Base-by-base conservation (phyloP, 148 eudicot species). In the Oxyria digyna region DNA sequence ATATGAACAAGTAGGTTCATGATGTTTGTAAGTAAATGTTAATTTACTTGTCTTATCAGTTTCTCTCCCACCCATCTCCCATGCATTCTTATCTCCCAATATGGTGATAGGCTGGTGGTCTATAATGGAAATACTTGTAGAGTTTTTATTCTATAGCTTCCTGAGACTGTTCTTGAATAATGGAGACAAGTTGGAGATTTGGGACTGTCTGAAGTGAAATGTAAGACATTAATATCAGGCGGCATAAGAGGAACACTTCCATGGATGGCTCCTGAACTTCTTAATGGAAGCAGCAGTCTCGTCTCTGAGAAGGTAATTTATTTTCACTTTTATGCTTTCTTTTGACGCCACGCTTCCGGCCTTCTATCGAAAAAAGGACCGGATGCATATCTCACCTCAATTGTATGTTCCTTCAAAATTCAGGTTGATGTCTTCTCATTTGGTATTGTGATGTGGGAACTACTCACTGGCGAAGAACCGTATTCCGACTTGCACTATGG, bases 381-480 rank as follows among this genome's bases (percentile, higher is more conserved):
- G 4, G 0, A 0, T 35, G 11, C 35, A 26, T 24, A 20, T 67
- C 10, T 40, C 1, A 26, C 43, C 50, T 67, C 38, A 59, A 46
- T 15, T 59, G n/a, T 57, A 27, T 57, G 38, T 42, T 7, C 12
- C 49, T 42, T 17, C 31, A 67, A 42, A 38, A 67, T 69, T 35
- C 72, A 69, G 72, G 72, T 69, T 17, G 72, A 69, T 50, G 72
- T 69, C 49, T 69, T 69, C 72, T 69, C 72, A 29, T 69, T 69
- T 69, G 72, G 63, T 12, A 69, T 69, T 17, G 62, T 50, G 42
- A 46, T 69, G 72, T 69, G 72, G 72, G 72, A 69, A 33, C 59
- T 69, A 42, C 40, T 69, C 33, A 43, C 72, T 3, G 72, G 72
- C 1, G 72, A 69, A 46, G 59, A 46, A 27, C 72, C 72, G 6